Conservation (phyloP, 1,139 yeast genomes). For the Hemisphaericaspora subhashii region DNA sequence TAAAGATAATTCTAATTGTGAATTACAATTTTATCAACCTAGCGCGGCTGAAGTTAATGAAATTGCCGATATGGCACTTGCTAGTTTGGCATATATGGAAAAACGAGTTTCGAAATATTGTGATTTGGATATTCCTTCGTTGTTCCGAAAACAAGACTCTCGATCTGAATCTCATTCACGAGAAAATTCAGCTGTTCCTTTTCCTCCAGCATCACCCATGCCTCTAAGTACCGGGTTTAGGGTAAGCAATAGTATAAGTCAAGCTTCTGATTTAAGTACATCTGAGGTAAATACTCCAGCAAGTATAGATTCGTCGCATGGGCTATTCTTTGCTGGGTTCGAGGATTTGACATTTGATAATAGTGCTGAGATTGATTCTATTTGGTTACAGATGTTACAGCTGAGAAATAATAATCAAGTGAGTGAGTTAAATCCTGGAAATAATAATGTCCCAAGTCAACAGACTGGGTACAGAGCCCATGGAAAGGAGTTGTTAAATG, state of each 20-base stretch:
- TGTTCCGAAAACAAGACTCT: conserved; percentile 7
- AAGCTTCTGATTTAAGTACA: conserved; percentile 1
- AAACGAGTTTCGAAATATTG: conserved; percentile 10
- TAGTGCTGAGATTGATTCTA: conserved; percentile 36
- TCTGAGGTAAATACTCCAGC: conserved; percentile 6
- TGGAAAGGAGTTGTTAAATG: conserved; percentile 2
- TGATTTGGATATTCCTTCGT: conserved; percentile 10
- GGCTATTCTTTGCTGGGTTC: conserved; percentile 13
- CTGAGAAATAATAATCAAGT: conserved; percentile 9
- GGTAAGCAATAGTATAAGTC: conserved; percentile 1
- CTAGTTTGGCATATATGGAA: conserved; percentile 8
- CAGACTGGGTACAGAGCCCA: not conserved
- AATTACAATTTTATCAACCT: conserved; percentile 14
- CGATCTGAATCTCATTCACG: not conserved
- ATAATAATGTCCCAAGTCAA: no score
- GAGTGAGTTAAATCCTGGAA: conserved; percentile 3
- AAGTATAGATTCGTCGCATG: conserved; percentile 10
- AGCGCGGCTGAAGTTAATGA: conserved; percentile 25
- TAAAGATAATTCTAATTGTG: conserved; percentile 18
- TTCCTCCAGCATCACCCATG: not conserved
- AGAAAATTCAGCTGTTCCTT: not conserved
- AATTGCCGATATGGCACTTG: conserved; percentile 14
- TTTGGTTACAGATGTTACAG: conserved; percentile 38
- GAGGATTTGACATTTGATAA: conserved; percentile 26
- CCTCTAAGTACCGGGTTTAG: not conserved